phyloP scores from a whole-genome alignment of 176 grass and related monocot species.

The Hordeum marinum region DNA sequence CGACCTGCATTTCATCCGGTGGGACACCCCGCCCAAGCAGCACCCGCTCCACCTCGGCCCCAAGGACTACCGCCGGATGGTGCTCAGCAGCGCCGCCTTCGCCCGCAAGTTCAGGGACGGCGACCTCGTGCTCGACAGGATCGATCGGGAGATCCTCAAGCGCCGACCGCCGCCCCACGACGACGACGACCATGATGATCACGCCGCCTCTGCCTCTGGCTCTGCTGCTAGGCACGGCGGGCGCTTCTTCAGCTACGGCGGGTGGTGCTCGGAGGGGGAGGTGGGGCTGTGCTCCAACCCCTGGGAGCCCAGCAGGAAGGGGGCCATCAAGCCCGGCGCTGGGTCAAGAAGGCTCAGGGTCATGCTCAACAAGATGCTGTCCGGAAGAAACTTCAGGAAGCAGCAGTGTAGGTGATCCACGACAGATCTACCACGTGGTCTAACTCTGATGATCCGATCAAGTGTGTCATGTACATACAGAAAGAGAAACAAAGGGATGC shows the following conservation, averaged over 20 bases:
- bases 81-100: constrained; percentile 68
- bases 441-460: constrained; percentile 29
- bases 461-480: neutral
- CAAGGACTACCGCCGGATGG: constrained; percentile 68
- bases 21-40: constrained; percentile 95
- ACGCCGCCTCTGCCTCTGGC: neutral
- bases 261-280: constrained; percentile 65
- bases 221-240: neutral
- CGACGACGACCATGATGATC: neutral
- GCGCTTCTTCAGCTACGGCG: constrained; percentile 61
- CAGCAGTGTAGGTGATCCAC: constrained; percentile 61
- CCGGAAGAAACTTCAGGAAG: constrained; percentile 42
- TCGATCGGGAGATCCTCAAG: constrained; percentile 79
- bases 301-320: constrained; percentile 12
- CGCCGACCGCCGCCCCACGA: neutral
- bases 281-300: constrained; percentile 43
- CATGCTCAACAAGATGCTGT: constrained; percentile 48
- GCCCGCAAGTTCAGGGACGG: constrained; percentile 78
- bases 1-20: constrained; percentile 76
- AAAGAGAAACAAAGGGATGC: neutral
- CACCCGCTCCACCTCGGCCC: constrained; percentile 73
- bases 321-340: constrained; percentile 53
- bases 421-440: neutral
- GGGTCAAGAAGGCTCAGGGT: constrained; percentile 73
- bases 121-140: constrained; percentile 73